Evolutionary conservation across 768 basidiomycete genomes (phyloP).

Genomic region (Psilocybe cyanescens): DNA sequence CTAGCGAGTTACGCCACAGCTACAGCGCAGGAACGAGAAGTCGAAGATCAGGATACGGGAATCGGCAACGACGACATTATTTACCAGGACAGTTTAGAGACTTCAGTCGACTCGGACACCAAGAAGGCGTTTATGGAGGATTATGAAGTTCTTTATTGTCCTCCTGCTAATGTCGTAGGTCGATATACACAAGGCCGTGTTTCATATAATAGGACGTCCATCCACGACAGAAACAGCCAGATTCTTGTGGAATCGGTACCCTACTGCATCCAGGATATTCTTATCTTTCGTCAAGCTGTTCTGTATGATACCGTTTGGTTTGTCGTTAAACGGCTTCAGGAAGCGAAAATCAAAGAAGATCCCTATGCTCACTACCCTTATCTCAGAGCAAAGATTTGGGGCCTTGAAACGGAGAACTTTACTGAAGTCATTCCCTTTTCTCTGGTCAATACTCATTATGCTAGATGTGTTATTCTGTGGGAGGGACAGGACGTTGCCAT

Average conservation of each 20-base stretch:
- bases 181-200: too few relatives aligned
- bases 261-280: constrained; percentile 4
- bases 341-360: not conserved
- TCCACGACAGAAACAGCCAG: constrained; percentile 12
- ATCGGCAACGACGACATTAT: not conserved
- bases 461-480: constrained; percentile 5
- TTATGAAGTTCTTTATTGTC: too few relatives aligned
- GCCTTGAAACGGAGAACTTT: not conserved
- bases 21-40: not conserved
- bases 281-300: not conserved
- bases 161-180: too few relatives aligned
- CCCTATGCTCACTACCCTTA: constrained; percentile 5
- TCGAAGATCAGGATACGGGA: not conserved
- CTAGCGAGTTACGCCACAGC: not conserved
- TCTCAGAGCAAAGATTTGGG: constrained; percentile 12
- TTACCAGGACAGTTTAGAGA: too few relatives aligned
- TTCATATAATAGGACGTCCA: too few relatives aligned
- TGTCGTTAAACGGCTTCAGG: not conserved
- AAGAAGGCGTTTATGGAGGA: too few relatives aligned
- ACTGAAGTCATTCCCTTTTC: constrained; percentile 1
- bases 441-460: constrained; percentile 5
- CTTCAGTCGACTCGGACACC: too few relatives aligned
- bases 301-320: not conserved
- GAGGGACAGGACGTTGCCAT: not conserved
- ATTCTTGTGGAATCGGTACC: not conserved